phyloP scores from a whole-genome alignment of 352 stramenopile genomes.

The Globisporangium canariense region DNA sequence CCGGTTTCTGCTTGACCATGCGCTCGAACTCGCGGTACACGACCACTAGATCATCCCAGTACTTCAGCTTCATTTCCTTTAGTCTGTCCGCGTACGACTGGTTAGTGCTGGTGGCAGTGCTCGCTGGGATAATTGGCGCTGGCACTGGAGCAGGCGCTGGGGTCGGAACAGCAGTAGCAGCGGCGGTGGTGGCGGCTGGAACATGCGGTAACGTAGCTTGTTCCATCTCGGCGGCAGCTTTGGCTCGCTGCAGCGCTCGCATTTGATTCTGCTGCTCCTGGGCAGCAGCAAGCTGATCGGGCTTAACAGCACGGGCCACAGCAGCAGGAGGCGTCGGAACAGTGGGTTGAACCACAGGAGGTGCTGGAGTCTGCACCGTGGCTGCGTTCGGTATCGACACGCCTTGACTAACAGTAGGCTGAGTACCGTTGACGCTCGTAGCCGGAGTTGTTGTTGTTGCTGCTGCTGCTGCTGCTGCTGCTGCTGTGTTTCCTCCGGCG shows the following conservation, averaged over 20 bases:
- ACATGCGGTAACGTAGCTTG: conserved; percentile 35
- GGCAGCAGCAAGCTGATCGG: conserved; percentile 47
- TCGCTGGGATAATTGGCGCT: conserved; percentile 19
- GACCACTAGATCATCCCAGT: conserved; percentile 81
- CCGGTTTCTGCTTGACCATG: conserved; percentile 81
- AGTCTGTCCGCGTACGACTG: conserved; percentile 67
- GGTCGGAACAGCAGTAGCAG: conserved; percentile 10
- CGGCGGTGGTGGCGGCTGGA: conserved; percentile 1
- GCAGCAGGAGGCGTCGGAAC: conserved; percentile 21
- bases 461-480: conserved; percentile 4
- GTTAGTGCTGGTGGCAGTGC: conserved; percentile 21
- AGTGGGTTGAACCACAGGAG: conserved; percentile 12
- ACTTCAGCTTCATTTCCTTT: conserved; percentile 75
- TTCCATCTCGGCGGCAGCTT: conserved; percentile 53
- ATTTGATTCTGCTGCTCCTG: conserved; percentile 64
- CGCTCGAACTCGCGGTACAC: conserved; percentile 83
- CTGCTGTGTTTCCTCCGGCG: conserved; percentile 19
- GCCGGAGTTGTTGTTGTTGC: conserved; percentile 17
- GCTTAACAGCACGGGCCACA: conserved; percentile 43
- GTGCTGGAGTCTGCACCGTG: conserved; percentile 29
- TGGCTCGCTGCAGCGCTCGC: conserved; percentile 57
- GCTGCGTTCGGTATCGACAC: conserved; percentile 40
- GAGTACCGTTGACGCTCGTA: conserved; percentile 29
- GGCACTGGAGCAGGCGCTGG: conserved; percentile 6
- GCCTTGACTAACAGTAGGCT: conserved; percentile 26